These are phyloP conservation scores for Colletotrichum eremochloae DNA, from an alignment of 2,329 filamentous ascomycete genomes.

Conservation along the genomic window DNA sequence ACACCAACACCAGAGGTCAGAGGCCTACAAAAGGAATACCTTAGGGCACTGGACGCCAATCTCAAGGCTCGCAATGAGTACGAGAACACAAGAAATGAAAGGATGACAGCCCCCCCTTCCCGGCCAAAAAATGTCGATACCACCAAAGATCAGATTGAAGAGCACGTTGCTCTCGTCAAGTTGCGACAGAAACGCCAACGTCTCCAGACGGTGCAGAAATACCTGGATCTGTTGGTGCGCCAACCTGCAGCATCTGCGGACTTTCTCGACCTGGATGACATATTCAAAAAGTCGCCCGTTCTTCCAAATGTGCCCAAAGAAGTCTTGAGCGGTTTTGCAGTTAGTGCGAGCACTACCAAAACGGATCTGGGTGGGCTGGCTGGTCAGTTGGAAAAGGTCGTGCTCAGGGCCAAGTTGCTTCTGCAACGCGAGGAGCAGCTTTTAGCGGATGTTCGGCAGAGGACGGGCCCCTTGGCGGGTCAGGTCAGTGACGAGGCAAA, in stretches of 20 bases:
- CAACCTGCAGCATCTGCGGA: slow-evolving; percentile 65
- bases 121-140: slow-evolving; percentile 38
- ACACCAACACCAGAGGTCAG: slow-evolving; percentile 54
- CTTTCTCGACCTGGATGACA: slow-evolving; percentile 63
- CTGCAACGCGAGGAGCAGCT: slow-evolving; percentile 69
- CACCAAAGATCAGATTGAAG: slow-evolving; percentile 54
- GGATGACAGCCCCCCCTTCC: slow-evolving; percentile 38
- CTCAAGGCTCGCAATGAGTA: slow-evolving; percentile 64
- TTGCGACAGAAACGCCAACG: slow-evolving; percentile 66
- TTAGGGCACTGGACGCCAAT: slow-evolving; percentile 67
- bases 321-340: slow-evolving; percentile 63
- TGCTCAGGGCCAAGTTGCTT: slow-evolving; percentile 69
- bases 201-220: slow-evolving; percentile 63
- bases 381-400: slow-evolving; percentile 68
- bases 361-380: slow-evolving; percentile 62
- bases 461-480: slow-evolving; percentile 45
- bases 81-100: slow-evolving; percentile 48
- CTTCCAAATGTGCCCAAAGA: slow-evolving; percentile 66
- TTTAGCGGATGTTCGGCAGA: slow-evolving; percentile 56
- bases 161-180: slow-evolving; percentile 65
- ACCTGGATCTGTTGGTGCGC: slow-evolving; percentile 63
- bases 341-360: slow-evolving; percentile 54
- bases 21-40: slow-evolving; percentile 67
- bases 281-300: slow-evolving; percentile 59
- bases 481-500: slow-evolving; percentile 57